These are phyloP conservation scores for Lentinula lateritia DNA, from an alignment of 768 basidiomycete genomes.

Conservation along the genomic window DNA sequence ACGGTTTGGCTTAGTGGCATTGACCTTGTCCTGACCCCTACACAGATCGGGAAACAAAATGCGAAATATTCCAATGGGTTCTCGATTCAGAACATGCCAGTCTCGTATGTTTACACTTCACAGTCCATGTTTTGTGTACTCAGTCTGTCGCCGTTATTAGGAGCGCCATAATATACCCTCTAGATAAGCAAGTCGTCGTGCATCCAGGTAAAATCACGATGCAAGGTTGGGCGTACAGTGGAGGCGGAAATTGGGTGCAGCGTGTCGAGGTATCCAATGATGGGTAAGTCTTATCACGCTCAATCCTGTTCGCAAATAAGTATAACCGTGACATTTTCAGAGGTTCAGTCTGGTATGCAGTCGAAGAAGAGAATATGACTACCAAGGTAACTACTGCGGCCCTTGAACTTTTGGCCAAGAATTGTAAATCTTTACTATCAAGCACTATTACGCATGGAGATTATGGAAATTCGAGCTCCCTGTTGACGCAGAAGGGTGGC, in stretches of 20 bases:
- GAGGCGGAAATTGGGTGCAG: conserved; percentile 50
- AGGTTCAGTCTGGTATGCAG: conserved; percentile 46
- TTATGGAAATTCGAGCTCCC: conserved; percentile 48
- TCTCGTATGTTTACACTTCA: conserved; percentile 35
- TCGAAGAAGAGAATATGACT: conserved; percentile 39
- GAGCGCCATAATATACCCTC: conserved; percentile 43
- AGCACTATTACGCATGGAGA: conserved; percentile 53
- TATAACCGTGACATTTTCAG: conserved; percentile 14
- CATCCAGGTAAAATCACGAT: conserved; percentile 44
- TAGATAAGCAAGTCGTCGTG: conserved; percentile 38
- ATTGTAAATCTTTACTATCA: background rate
- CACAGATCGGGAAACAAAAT: conserved; percentile 48
- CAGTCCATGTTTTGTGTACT: background rate
- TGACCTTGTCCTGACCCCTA: background rate
- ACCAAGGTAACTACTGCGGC: conserved; percentile 30
- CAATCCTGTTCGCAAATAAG: background rate
- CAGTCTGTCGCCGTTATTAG: conserved; percentile 16
- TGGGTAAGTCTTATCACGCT: conserved; percentile 23
- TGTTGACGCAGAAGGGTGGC: conserved; percentile 51
- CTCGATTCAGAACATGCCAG: conserved; percentile 54
- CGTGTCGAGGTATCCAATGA: conserved; percentile 50
- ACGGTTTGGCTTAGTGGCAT: background rate
- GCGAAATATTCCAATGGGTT: conserved; percentile 47
- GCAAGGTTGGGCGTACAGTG: conserved; percentile 38
- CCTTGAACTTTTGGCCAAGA: too few species aligned